These are phyloP conservation scores for Oenanthe javanica DNA, from an alignment of 140 eudicot species.

Conservation along the genomic window DNA sequence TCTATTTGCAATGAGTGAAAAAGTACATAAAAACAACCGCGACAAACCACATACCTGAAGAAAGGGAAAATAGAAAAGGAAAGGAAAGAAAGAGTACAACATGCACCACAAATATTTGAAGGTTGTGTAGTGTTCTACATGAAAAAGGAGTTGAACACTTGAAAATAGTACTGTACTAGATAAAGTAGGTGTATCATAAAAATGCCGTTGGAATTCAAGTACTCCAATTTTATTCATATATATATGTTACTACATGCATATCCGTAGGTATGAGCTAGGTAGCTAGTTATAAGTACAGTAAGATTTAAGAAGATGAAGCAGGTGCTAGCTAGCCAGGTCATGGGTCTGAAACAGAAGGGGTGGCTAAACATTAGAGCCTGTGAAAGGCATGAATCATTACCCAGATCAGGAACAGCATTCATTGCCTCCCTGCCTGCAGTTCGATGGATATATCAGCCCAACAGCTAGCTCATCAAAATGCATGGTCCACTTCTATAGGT, in stretches of 20 bases:
- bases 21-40: background rate
- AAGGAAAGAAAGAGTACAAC: background rate
- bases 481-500: background rate
- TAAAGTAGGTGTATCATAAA: background rate
- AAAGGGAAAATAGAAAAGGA: background rate
- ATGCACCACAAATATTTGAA: background rate
- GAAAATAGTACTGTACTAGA: background rate
- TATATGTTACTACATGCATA: background rate
- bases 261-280: too few species aligned
- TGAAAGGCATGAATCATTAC: constrained; percentile 7
- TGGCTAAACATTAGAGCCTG: background rate
- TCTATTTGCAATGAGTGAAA: too few species aligned
- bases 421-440: background rate
- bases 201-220: background rate
- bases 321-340: background rate
- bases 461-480: background rate
- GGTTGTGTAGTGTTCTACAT: background rate
- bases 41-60: background rate
- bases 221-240: background rate
- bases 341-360: background rate
- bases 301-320: background rate
- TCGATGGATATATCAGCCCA: background rate
- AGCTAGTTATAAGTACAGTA: too few species aligned
- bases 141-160: background rate
- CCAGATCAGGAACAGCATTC: constrained; percentile 7